Evolutionary conservation across 208 protist genomes (phyloP), one percentile per base, ranked within the genome.

Genomic region (Trypanosoma platydactyli): DNA sequence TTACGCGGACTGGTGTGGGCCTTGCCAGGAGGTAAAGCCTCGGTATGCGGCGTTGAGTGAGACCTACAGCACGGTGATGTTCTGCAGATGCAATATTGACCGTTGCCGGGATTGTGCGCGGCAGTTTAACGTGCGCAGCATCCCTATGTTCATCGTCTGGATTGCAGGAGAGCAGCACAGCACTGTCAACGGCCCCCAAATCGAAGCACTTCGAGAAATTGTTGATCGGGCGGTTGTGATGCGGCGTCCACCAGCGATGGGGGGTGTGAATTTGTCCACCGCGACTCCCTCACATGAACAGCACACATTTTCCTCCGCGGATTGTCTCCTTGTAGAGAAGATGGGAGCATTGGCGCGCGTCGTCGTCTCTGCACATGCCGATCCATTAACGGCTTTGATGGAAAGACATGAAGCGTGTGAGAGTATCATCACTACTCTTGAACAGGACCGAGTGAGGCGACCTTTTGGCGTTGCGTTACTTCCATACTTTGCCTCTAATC

Each of bases 1-100:
- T 62, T 94, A 92, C 69, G 88, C 91, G 6, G 84, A 86, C 58
- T 95, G 90, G 93, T 96, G 90, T 51, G 90, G 93, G 9, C 88
- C 93, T 6, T 96, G 93, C 64, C 70, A 91, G 62, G 35, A 52
- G 29, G 80, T 95, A 27, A 86, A 85, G 54, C 85, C 89, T 2
- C 56, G 80, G 64, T 97, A 83, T 60, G 79, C 83, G 46, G 64
- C 64, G 30, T 65, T 95, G 73, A 60, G 75, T 15, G 53, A 79
- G 35, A 71, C 72, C 53, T 88, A 86, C 63, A 80, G 86, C 51
- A 35, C 59, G 11, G 84, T 94, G 25, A 73, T 59, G 12, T 95
- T 95, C 49, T 81, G 80, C 60, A 82, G 83, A 50, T 92, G 87
- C 59, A 89, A 95, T 71, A 86, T 94, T 15, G 89, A 97, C 59